phyloP scores from a whole-genome alignment of 352 stramenopile genomes.

The Phytophthora constricta region DNA sequence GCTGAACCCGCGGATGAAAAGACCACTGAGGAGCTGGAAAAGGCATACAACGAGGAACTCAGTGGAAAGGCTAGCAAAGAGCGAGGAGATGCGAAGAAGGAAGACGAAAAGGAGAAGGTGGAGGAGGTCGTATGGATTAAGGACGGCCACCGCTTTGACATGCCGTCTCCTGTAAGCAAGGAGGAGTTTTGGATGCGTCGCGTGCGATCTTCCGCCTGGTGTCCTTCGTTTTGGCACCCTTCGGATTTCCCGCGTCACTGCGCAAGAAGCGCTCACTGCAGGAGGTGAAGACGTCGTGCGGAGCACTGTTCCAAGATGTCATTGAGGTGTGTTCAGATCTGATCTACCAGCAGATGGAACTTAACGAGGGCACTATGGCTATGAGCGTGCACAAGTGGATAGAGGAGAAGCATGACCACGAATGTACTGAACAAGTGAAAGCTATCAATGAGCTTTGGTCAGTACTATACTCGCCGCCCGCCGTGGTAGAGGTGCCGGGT shows the following conservation, averaged over 20 bases:
- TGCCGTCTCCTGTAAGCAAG: slow-evolving; percentile 76
- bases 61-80: slow-evolving; percentile 48
- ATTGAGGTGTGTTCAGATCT: slow-evolving; percentile 87
- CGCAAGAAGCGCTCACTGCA: slow-evolving; percentile 67
- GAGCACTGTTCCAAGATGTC: slow-evolving; percentile 83
- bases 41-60: slow-evolving; percentile 55
- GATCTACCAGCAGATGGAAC: slow-evolving; percentile 73
- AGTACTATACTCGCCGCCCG: slow-evolving; percentile 64
- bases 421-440: slow-evolving; percentile 75
- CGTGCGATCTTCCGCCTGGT: slow-evolving; percentile 76
- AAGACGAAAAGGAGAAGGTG: slow-evolving; percentile 28
- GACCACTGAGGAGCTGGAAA: slow-evolving; percentile 38
- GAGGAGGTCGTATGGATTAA: slow-evolving; percentile 62
- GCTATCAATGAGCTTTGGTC: slow-evolving; percentile 81
- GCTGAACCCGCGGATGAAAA: slow-evolving; percentile 12
- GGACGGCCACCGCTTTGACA: slow-evolving; percentile 72
- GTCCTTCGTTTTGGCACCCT: slow-evolving; percentile 84
- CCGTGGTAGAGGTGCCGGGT: slow-evolving; percentile 74
- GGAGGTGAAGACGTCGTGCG: slow-evolving; percentile 77
- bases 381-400: slow-evolving; percentile 91
- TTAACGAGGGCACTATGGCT: slow-evolving; percentile 86
- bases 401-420: slow-evolving; percentile 67
- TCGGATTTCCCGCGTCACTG: slow-evolving; percentile 68
- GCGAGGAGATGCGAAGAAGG: slow-evolving; percentile 14
- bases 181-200: slow-evolving; percentile 69